These are phyloP conservation scores for Ampelomyces quisqualis DNA, from an alignment of 2,329 filamentous ascomycete genomes.

Conservation along the genomic window DNA sequence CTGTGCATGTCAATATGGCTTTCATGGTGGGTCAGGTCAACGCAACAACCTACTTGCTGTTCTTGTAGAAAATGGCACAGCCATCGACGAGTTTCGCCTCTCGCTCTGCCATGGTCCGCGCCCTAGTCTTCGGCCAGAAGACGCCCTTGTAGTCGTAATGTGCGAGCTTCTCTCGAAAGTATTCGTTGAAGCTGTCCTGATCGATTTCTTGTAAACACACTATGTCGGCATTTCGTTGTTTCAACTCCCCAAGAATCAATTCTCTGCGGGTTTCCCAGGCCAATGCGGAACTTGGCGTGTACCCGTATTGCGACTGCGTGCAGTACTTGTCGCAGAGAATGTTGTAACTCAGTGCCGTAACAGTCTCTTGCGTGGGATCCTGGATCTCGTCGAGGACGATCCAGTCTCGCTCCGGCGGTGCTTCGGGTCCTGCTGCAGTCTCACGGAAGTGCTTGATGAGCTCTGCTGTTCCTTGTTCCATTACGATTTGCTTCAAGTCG, in stretches of 20 bases:
- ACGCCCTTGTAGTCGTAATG: slow-evolving; percentile 90
- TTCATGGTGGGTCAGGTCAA: not conserved
- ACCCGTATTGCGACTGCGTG: slow-evolving; percentile 81
- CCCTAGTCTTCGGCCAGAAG: slow-evolving; percentile 86
- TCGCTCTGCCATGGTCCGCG: slow-evolving; percentile 87
- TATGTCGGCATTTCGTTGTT: slow-evolving; percentile 79
- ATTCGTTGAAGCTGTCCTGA: slow-evolving; percentile 86
- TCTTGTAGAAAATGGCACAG: slow-evolving; percentile 95
- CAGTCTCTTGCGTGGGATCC: slow-evolving; percentile 59
- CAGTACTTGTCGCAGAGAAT: slow-evolving; percentile 93
- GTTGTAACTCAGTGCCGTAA: slow-evolving; percentile 92
- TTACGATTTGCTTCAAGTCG: slow-evolving; percentile 75
- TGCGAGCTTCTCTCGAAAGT: slow-evolving; percentile 82
- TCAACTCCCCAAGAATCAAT: slow-evolving; percentile 80
- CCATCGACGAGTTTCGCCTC: slow-evolving; percentile 91
- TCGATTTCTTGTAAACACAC: slow-evolving; percentile 93
- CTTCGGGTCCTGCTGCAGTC: slow-evolving; percentile 74
- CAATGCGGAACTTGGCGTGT: slow-evolving; percentile 79
- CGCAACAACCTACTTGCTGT: slow-evolving; percentile 63
- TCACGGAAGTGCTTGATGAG: slow-evolving; percentile 82
- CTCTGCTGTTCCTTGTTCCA: slow-evolving; percentile 83
- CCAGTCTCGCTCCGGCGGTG: slow-evolving; percentile 74
- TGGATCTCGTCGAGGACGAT: slow-evolving; percentile 67
- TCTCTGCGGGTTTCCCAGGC: slow-evolving; percentile 84
- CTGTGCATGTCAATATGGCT: slow-evolving; percentile 22